phyloP scores from a whole-genome alignment of 2,329 filamentous ascomycete genomes.

The Alternaria triticimaculans region DNA sequence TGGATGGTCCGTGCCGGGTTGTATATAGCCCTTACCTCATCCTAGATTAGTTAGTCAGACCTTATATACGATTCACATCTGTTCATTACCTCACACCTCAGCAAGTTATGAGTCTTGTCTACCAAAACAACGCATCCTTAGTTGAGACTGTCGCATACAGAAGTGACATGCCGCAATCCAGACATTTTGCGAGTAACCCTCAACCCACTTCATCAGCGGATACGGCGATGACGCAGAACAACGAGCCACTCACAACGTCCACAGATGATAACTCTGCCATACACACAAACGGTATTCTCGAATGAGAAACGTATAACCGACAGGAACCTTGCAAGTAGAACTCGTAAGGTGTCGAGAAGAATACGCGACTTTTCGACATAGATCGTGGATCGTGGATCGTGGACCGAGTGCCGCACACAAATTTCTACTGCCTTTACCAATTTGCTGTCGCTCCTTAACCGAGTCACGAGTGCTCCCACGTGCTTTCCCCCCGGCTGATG shows the following conservation, averaged over 20 bases:
- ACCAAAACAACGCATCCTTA: neutral
- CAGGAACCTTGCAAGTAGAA: too few relatives aligned
- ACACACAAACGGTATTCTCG: neutral
- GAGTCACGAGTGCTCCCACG: neutral
- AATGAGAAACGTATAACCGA: too few relatives aligned
- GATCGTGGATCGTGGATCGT: neutral
- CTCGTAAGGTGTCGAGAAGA: too few relatives aligned
- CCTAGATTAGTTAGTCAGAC: too few relatives aligned
- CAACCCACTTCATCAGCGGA: neutral
- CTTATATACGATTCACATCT: too few relatives aligned
- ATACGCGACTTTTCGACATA: too few relatives aligned
- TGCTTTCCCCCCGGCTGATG: neutral
- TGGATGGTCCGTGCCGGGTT: too few relatives aligned
- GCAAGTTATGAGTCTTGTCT: neutral
- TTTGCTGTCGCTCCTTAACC: neutral
- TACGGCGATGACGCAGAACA: neutral
- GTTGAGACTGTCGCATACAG: neutral
- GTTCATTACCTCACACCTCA: too few relatives aligned
- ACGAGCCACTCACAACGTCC: neutral
- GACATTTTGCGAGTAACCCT: neutral
- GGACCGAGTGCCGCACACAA: neutral
- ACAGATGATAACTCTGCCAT: neutral
- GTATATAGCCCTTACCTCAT: too few relatives aligned
- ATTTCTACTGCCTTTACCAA: neutral
- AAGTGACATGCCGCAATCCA: neutral